These are phyloP conservation scores for Coemansia sp. DNA, from an alignment of 192 early-diverging fungal species.

Conservation along the genomic window DNA sequence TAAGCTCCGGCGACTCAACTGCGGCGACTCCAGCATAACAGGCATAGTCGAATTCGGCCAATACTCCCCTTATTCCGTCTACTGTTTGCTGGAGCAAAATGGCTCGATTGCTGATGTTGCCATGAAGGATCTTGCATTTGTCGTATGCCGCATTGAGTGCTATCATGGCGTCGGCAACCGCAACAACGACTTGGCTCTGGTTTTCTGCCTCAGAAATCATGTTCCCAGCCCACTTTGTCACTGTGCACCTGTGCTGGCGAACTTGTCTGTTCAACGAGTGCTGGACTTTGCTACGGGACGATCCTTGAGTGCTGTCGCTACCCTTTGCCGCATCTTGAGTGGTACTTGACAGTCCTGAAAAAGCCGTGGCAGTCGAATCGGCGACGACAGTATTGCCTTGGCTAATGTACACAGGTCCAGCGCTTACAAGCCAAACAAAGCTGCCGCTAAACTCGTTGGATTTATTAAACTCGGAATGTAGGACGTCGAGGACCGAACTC, in stretches of 20 bases:
- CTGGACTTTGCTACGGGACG: too few relatives aligned
- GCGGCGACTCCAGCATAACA: not conserved
- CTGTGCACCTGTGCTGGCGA: too few relatives aligned
- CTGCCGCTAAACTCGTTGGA: not conserved
- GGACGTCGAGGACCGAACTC: too few relatives aligned
- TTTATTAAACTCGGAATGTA: not conserved
- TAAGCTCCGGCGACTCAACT: not conserved
- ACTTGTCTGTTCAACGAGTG: not conserved
- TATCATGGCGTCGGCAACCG: too few relatives aligned
- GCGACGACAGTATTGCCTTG: not conserved
- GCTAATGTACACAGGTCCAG: not conserved
- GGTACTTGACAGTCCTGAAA: not conserved
- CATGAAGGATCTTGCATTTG: too few relatives aligned
- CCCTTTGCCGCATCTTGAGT: not conserved
- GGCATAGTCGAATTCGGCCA: slow-evolving; percentile 25
- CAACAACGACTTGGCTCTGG: too few relatives aligned
- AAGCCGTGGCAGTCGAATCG: not conserved
- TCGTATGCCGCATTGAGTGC: too few relatives aligned
- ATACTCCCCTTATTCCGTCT: not conserved
- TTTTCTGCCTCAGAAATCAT: too few relatives aligned
- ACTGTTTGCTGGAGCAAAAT: too few relatives aligned
- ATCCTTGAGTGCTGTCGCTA: too few relatives aligned
- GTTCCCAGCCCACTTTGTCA: too few relatives aligned
- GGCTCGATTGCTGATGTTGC: too few relatives aligned
- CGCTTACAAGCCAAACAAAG: not conserved